Evolutionary conservation across 2,329 filamentous ascomycete species (phyloP).

Genomic region (Calonectria crousiana): DNA sequence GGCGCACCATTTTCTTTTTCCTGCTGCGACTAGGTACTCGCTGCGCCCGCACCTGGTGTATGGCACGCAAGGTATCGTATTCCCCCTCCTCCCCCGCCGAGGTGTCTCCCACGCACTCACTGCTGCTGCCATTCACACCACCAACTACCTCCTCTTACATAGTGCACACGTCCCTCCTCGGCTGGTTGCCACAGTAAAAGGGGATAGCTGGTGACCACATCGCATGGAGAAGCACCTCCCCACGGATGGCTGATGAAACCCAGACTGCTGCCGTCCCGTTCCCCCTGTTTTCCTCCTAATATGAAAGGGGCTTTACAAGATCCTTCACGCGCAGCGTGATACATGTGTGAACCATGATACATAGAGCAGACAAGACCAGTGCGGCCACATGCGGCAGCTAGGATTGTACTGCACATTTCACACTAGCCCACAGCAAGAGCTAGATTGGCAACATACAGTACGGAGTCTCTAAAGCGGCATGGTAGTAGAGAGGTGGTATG

Average conservation of each 20-base stretch:
- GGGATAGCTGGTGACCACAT: constrained; percentile 14
- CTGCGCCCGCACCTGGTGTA: constrained; percentile 42
- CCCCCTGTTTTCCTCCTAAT: constrained; percentile 7
- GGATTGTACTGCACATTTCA: constrained; percentile 34
- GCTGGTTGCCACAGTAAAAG: constrained; percentile 20
- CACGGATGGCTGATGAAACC: constrained; percentile 36
- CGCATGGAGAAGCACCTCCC: constrained; percentile 13
- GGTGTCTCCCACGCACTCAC: not conserved
- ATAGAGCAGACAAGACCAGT: constrained; percentile 27
- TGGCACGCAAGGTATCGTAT: constrained; percentile 39
- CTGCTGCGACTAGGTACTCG: constrained; percentile 35
- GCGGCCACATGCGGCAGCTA: constrained; percentile 33
- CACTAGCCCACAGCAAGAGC: constrained; percentile 11
- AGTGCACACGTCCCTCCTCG: not conserved
- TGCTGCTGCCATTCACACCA: constrained; percentile 8
- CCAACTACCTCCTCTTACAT: not conserved
- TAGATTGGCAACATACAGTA: not conserved
- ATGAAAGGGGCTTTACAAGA: constrained; percentile 26
- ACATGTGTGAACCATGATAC: constrained; percentile 24
- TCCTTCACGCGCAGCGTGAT: constrained; percentile 29
- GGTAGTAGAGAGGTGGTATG: constrained; percentile 25
- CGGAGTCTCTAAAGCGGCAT: constrained; percentile 9
- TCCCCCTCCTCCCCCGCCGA: not conserved
- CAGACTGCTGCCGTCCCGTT: constrained; percentile 30
- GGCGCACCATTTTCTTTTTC: constrained; percentile 29